These are phyloP conservation scores for Beauveria australis DNA, from an alignment of 2,329 filamentous ascomycete species.

Conservation along the genomic window DNA sequence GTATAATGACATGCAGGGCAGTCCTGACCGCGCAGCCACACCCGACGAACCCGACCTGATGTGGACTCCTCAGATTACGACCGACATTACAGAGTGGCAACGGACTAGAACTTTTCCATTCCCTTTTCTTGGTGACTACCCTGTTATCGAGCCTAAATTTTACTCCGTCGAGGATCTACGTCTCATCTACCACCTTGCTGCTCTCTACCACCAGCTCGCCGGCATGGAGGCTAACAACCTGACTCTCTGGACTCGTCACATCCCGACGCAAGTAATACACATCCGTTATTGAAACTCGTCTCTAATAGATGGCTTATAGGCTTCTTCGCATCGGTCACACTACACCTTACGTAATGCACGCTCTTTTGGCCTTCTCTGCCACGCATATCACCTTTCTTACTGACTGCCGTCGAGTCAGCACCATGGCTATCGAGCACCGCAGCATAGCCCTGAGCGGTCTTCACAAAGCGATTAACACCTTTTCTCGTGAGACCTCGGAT, in stretches of 20 bases:
- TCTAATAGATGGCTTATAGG: no score
- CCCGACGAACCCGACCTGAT: conserved; percentile 64
- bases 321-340: conserved; percentile 68
- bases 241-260: conserved; percentile 86
- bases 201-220: conserved; percentile 75
- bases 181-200: conserved; percentile 83
- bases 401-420: conserved; percentile 74
- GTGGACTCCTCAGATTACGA: conserved; percentile 80
- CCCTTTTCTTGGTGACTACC: conserved; percentile 68
- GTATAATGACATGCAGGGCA: conserved; percentile 78
- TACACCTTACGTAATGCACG: conserved; percentile 87
- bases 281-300: no score
- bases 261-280: conserved; percentile 49
- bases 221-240: conserved; percentile 70
- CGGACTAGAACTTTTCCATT: conserved; percentile 80
- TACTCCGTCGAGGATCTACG: conserved; percentile 74
- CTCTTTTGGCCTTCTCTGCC: conserved; percentile 83
- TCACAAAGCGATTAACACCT: conserved; percentile 76
- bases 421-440: conserved; percentile 83
- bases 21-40: conserved; percentile 50
- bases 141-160: conserved; percentile 61
- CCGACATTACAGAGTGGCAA: conserved; percentile 74
- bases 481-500: conserved; percentile 81
- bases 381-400: conserved; percentile 88
- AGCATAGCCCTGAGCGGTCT: conserved; percentile 79